Percentiles rank a stretch among this genome's conserved stretches.
Conservation (phyloP, 192 early-diverging fungal species). For the Backusella psychrophila region DNA sequence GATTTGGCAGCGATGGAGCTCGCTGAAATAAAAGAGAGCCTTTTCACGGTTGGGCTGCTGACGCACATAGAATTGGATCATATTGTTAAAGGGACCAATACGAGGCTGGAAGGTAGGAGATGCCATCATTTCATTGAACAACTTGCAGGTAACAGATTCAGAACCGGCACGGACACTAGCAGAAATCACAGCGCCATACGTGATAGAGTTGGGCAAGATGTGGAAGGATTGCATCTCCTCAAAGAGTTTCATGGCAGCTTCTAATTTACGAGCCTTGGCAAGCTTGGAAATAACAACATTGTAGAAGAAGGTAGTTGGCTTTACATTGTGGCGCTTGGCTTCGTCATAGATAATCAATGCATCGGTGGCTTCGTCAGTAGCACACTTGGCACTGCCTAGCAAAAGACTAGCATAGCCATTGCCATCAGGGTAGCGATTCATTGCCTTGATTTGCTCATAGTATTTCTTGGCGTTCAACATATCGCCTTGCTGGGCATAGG, state of each 20-base stretch:
- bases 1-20: conserved; percentile 41
- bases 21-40: conserved; percentile 47
- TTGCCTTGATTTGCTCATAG: conserved; percentile 45
- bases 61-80: conserved; percentile 63
- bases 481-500: conserved; percentile 47
- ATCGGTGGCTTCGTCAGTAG: conserved; percentile 50
- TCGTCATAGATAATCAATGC: conserved; percentile 55
- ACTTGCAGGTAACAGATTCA: conserved; percentile 44
- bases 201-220: conserved; percentile 50
- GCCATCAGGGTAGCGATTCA: conserved; percentile 44
- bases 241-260: conserved; percentile 45
- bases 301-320: conserved; percentile 55
- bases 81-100: conserved; percentile 53
- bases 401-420: conserved; percentile 54
- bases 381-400: conserved; percentile 45
- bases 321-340: conserved; percentile 50
- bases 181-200: conserved; percentile 55
- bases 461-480: conserved; percentile 51
- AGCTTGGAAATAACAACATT: conserved; percentile 61
- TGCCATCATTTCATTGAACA: conserved; percentile 48
- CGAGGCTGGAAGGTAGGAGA: conserved; percentile 47
- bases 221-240: conserved; percentile 56
- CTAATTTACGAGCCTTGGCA: conserved; percentile 56
- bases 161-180: conserved; percentile 53
- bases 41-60: conserved; percentile 48